These are phyloP conservation scores for Cucurbita ficifolia DNA, from an alignment of 306 rosid species.

Conservation along the genomic window DNA sequence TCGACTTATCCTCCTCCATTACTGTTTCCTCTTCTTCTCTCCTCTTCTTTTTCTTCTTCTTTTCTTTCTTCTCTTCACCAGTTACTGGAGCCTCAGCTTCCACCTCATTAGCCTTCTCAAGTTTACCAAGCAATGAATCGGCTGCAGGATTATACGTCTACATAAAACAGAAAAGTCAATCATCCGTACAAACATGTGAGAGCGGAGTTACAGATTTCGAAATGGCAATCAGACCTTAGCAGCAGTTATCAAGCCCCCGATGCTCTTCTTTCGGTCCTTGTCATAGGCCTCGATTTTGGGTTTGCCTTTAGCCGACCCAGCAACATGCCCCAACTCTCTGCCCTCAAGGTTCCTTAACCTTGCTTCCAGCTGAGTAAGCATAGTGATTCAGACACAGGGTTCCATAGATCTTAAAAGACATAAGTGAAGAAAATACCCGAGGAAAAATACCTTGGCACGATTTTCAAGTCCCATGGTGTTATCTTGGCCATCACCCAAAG, in stretches of 20 bases:
- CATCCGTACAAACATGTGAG: neutral
- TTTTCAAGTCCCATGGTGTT: constrained; percentile 77
- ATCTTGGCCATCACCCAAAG: constrained; percentile 67
- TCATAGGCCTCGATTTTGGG: constrained; percentile 82
- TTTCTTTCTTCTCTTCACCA: constrained; percentile 34
- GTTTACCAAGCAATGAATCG: constrained; percentile 46
- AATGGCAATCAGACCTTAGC: constrained; percentile 47
- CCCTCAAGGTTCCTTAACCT: constrained; percentile 83
- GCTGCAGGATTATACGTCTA: constrained; percentile 80
- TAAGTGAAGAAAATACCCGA: neutral
- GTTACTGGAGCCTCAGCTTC: constrained; percentile 16
- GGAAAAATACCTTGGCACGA: constrained; percentile 49
- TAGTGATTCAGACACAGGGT: neutral
- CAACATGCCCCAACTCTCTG: constrained; percentile 56
- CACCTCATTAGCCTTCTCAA: constrained; percentile 6
- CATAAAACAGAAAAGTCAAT: constrained; percentile 7
- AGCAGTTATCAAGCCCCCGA: constrained; percentile 56
- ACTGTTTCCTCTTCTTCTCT: constrained; percentile 18
- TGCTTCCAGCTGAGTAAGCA: constrained; percentile 50
- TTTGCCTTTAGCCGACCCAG: constrained; percentile 87
- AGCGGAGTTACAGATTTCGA: neutral
- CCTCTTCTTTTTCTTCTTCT: constrained; percentile 33
- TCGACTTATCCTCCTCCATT: neutral
- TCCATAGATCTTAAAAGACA: neutral
- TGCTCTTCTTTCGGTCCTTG: constrained; percentile 77